These are phyloP conservation scores for Cornus kousa DNA, from an alignment of 148 eudicot genomes.

Conservation along the genomic window DNA sequence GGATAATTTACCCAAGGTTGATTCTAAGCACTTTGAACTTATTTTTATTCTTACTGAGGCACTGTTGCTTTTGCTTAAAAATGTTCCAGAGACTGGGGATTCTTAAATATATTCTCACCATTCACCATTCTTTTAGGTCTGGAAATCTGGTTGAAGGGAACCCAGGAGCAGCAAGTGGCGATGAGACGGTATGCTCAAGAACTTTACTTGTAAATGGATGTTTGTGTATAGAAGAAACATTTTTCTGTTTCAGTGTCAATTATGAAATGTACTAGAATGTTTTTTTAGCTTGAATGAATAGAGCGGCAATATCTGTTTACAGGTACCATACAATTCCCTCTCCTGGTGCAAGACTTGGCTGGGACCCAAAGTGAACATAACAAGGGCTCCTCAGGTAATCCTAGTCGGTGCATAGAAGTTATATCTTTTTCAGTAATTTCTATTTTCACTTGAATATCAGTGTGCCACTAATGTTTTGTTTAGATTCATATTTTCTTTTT, in stretches of 20 bases:
- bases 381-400: slow-evolving; percentile 95
- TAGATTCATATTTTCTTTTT: background rate
- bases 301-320: slow-evolving; percentile 11
- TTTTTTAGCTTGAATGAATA: slow-evolving; percentile 7
- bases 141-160: slow-evolving; percentile 89
- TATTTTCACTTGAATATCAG: background rate
- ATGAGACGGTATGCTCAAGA: slow-evolving; percentile 74
- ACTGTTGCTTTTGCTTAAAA: slow-evolving; percentile 1
- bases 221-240: background rate
- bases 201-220: background rate
- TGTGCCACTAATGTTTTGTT: background rate
- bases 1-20: background rate
- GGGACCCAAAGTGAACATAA: slow-evolving; percentile 86
- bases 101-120: slow-evolving; percentile 6
- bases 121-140: slow-evolving; percentile 53
- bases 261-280: background rate
- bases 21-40: background rate
- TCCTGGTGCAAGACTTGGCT: slow-evolving; percentile 99
- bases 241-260: background rate
- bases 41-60: background rate
- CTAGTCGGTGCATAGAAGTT: slow-evolving; percentile 2
- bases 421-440: background rate
- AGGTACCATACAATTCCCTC: slow-evolving; percentile 96
- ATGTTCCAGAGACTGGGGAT: slow-evolving; percentile 1
- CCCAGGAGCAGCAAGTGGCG: slow-evolving; percentile 87